Evolutionary conservation across 116 monocot genomes (phyloP).

Genomic region (Dioscorea cayenensis): DNA sequence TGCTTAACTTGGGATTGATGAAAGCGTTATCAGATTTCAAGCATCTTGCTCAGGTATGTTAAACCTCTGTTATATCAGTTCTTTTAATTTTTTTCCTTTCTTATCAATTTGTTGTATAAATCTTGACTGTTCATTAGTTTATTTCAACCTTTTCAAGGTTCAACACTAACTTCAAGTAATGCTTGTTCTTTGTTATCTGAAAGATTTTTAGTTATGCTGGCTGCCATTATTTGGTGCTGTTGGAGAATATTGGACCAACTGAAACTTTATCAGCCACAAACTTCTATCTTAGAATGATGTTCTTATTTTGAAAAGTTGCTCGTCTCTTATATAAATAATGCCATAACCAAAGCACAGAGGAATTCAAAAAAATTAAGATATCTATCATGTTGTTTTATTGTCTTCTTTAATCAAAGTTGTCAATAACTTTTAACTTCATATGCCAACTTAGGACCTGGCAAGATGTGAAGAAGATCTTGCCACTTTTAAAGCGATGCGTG

Average conservation of each 20-base stretch:
- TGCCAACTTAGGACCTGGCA: conserved; percentile 49
- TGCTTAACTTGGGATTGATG: conserved; percentile 85
- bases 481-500: conserved; percentile 61
- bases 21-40: conserved; percentile 90
- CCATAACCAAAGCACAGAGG: no score
- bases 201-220: neutral
- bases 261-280: neutral
- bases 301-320: no score
- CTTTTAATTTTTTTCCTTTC: neutral
- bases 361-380: neutral
- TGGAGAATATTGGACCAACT: neutral
- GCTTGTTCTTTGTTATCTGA: neutral
- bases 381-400: neutral
- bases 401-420: conserved; percentile 5
- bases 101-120: neutral
- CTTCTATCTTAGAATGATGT: no score
- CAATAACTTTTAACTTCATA: neutral
- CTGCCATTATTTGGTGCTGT: neutral
- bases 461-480: conserved; percentile 72
- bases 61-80: neutral
- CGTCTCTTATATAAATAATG: no score
- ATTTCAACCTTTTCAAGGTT: neutral
- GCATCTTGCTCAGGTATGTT: conserved; percentile 63
- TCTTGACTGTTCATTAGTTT: neutral
- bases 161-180: neutral